Evolutionary conservation across 148 eudicot genomes (phyloP).

Genomic region (Linanthus parryae): DNA sequence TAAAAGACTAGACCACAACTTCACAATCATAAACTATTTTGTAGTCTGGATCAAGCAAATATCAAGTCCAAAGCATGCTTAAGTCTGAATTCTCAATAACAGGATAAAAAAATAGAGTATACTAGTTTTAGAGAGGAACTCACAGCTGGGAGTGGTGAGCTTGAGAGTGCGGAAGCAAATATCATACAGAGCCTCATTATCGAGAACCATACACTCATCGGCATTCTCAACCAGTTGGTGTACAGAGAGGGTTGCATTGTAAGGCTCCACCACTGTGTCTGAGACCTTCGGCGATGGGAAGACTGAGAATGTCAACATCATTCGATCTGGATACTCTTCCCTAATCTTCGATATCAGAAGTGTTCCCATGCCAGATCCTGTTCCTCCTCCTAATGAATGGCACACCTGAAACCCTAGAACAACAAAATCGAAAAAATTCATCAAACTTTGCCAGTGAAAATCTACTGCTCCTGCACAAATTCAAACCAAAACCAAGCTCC

Average conservation of each 20-base stretch:
- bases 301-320: slow-evolving; percentile 11
- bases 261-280: slow-evolving; percentile 10
- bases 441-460: too few relatives aligned
- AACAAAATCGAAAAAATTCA: too few relatives aligned
- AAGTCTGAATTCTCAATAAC: too few relatives aligned
- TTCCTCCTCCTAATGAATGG: slow-evolving; percentile 13
- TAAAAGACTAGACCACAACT: too few relatives aligned
- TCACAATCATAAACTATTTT: too few relatives aligned
- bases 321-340: slow-evolving; percentile 8
- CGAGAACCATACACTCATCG: slow-evolving; percentile 6
- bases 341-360: slow-evolving; percentile 3
- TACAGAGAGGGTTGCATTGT: slow-evolving; percentile 10
- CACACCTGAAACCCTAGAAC: slow-evolving; percentile 9
- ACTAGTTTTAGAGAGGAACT: too few relatives aligned
- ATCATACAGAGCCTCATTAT: slow-evolving; percentile 5
- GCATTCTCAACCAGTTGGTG: slow-evolving; percentile 13
- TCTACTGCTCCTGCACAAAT: too few relatives aligned
- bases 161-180: slow-evolving; percentile 6
- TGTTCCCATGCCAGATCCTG: slow-evolving; percentile 6
- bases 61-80: too few relatives aligned
- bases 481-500: too few relatives aligned
- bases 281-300: slow-evolving; percentile 12
- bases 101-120: too few relatives aligned
- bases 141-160: slow-evolving; percentile 12
- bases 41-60: too few relatives aligned